A percentile compares a stretch with the other conserved stretches of the same genome.
These are phyloP conservation scores for Recurvomyces mirabilis DNA, from an alignment of 495 filamentous ascomycete genomes.

Conservation along the genomic window DNA sequence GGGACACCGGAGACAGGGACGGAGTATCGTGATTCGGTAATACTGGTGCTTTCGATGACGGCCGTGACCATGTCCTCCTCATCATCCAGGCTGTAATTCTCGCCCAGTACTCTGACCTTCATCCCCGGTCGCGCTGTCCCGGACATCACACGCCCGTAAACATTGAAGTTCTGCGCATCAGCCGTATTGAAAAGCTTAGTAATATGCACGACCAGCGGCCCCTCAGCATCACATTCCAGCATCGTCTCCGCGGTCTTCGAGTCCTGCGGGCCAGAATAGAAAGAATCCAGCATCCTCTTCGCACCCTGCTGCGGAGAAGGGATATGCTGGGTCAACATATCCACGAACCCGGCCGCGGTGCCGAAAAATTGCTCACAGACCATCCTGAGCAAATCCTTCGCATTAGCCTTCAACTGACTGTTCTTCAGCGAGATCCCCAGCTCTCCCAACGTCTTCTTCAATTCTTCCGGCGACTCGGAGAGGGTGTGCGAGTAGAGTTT, in stretches of 20 bases:
- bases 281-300: constrained; percentile 60
- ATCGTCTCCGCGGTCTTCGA: constrained; percentile 73
- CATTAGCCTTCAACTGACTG: constrained; percentile 78
- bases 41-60: constrained; percentile 81
- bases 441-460: constrained; percentile 67
- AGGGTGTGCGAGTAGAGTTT: constrained; percentile 95
- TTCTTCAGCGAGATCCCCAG: constrained; percentile 82
- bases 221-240: constrained; percentile 72
- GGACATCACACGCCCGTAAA: constrained; percentile 87
- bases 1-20: constrained; percentile 84
- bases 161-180: constrained; percentile 78
- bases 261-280: constrained; percentile 94
- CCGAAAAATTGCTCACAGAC: constrained; percentile 97
- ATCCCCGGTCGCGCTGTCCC: constrained; percentile 73
- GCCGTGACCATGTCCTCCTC: constrained; percentile 94
- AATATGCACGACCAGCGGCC: constrained; percentile 78
- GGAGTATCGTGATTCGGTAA: constrained; percentile 89
- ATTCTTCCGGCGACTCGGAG: constrained; percentile 75
- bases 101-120: constrained; percentile 83
- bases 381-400: constrained; percentile 74
- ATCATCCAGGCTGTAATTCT: constrained; percentile 92
- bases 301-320: constrained; percentile 79
- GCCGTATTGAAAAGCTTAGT: constrained; percentile 83
- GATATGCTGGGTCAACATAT: constrained; percentile 86
- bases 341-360: constrained; percentile 77